Evolutionary conservation across 75 land plant species (phyloP), one percentile per base, ranked within the genome.

Genomic region (Cupressus sempervirens): DNA sequence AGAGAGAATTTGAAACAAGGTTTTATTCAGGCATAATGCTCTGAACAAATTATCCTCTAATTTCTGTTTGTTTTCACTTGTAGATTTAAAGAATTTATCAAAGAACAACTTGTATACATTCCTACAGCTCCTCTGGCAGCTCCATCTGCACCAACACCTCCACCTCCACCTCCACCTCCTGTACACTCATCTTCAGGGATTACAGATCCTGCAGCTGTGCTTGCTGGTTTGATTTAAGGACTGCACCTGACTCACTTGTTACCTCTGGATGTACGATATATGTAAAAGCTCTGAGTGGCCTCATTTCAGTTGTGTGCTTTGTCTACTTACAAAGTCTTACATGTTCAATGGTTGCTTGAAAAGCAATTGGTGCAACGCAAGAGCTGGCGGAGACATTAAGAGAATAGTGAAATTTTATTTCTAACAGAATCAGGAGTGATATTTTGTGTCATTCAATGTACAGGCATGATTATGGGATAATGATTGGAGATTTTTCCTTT

Each of bases 31-130:
- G 50, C 29, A 36, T 40, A 14, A 26, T 70, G 40, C 23, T 62
- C 54, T 52, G 62, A 84, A 54, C 38, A 82, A 20, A 29, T 74
- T 35, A 73, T 8, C n/a, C 81, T 53, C 15, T 43, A 72, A 32
- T 36, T 26, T 84, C 29, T 18, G 30, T 53, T 83, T 53, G 4
- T 50, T 30, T 83, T 41, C 68, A 65, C 75, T 14, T 79, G 75
- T 89, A 98, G 99, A 91, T 86, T 98, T 85, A 98, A 98, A 88
- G 99, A 98, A 85, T 94, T 89, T 76, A 93, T 98, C 89, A 98
- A 98, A 80, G 99, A 98, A 84, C 94, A 94, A 36, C 87, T 98
- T 40, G 86, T 98, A 45, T 90, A 73, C 88, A 89, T 94, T 36
- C 96, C 95, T 13, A 41, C 85, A 41, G 84, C 88, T 65, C 41